phyloP scores from a whole-genome alignment of 1,139 yeast species.

The Komagataea norvegica region DNA sequence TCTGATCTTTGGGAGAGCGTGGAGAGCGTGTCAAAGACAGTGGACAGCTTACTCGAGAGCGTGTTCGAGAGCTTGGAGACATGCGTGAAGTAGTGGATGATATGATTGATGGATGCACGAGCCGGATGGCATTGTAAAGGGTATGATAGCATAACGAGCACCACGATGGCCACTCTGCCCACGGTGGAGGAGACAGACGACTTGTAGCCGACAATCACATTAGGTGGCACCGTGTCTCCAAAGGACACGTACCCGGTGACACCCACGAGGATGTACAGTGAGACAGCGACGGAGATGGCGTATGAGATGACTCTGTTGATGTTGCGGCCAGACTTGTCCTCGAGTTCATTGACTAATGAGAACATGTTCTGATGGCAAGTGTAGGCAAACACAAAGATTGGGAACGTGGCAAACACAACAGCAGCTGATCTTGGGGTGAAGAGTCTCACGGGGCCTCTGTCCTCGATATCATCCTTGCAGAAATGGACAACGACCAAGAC shows the following conservation, averaged over 20 bases:
- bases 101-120: conserved; percentile 66
- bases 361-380: conserved; percentile 82
- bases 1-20: too few species aligned
- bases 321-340: conserved; percentile 48
- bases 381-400: conserved; percentile 74
- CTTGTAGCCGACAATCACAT: conserved; percentile 68
- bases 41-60: conserved; percentile 20
- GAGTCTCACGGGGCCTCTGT: conserved; percentile 36
- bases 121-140: conserved; percentile 81
- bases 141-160: conserved; percentile 63
- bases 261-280: conserved; percentile 58
- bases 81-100: conserved; percentile 41
- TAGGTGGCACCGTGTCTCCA: conserved; percentile 61
- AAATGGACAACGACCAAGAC: conserved; percentile 59
- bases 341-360: conserved; percentile 63
- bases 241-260: conserved; percentile 66
- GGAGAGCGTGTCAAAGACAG: conserved; percentile 14
- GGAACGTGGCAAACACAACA: conserved; percentile 47
- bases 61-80: conserved; percentile 18
- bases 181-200: conserved; percentile 54
- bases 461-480: conserved; percentile 36
- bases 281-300: conserved; percentile 55
- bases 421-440: conserved; percentile 33
- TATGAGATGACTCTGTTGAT: conserved; percentile 51
- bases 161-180: conserved; percentile 66